phyloP scores from a whole-genome alignment of 805 yeast genomes.

The Candida pseudoglaebosa region DNA sequence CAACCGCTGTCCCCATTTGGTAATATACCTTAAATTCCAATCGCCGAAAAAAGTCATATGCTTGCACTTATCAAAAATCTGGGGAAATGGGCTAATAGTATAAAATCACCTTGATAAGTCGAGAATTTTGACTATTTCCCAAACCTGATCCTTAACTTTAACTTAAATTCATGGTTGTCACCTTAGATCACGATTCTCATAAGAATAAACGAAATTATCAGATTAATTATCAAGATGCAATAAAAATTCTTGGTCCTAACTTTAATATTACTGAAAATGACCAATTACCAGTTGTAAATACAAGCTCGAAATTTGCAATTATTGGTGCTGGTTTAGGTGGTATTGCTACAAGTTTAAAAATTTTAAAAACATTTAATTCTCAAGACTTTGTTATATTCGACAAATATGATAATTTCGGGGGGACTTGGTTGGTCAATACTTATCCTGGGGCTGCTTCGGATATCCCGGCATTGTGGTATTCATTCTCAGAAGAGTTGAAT shows the following conservation, averaged over 20 bases:
- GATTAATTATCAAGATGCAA: conserved; percentile 22
- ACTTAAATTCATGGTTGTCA: neutral
- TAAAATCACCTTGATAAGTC: too few species aligned
- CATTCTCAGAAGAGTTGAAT: conserved; percentile 4
- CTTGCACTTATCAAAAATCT: too few species aligned
- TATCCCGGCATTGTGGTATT: conserved; percentile 8
- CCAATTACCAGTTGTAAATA: conserved; percentile 16
- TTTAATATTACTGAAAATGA: conserved; percentile 13
- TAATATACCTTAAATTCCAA: too few species aligned
- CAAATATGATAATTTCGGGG: conserved; percentile 7
- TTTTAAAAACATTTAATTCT: conserved; percentile 17
- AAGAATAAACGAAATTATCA: neutral
- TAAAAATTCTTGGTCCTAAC: conserved; percentile 19
- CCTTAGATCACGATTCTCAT: neutral
- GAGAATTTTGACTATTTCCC: too few species aligned
- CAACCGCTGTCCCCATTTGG: too few species aligned
- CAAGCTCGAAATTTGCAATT: conserved; percentile 25
- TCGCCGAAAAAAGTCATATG: too few species aligned
- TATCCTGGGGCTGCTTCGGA: conserved; percentile 10
- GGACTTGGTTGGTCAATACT: conserved; percentile 10
- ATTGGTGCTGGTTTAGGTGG: conserved; percentile 38
- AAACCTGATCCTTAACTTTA: too few species aligned
- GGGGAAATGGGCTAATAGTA: too few species aligned
- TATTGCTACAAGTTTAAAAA: conserved; percentile 23
- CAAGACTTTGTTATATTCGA: conserved; percentile 11